Evolutionary conservation across 768 basidiomycete genomes (phyloP).

Genomic region (Naganishia antarctica): DNA sequence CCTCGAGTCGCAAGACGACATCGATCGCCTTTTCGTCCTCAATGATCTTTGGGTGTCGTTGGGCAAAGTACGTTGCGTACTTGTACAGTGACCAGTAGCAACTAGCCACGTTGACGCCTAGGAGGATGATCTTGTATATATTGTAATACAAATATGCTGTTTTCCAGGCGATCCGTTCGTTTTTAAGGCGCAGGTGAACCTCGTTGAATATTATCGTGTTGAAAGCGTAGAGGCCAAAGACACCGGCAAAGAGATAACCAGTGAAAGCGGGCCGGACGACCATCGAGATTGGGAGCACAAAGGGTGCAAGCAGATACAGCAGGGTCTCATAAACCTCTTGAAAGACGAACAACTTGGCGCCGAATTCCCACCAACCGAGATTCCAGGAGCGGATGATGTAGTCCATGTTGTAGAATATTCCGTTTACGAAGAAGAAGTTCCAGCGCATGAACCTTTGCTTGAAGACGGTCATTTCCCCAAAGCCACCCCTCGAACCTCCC

Average conservation of each 20-base stretch:
- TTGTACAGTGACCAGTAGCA: constrained; percentile 19
- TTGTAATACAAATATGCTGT: constrained; percentile 16
- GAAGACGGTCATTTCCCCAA: constrained; percentile 20
- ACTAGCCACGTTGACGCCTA: constrained; percentile 16
- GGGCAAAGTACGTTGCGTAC: constrained; percentile 22
- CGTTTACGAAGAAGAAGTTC: constrained; percentile 22
- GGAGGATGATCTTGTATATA: constrained; percentile 10
- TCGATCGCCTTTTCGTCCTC: constrained; percentile 23
- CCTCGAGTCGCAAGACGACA: constrained; percentile 19
- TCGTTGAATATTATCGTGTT: constrained; percentile 23
- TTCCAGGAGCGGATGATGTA: constrained; percentile 21
- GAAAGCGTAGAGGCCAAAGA: constrained; percentile 19
- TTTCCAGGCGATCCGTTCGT: constrained; percentile 13
- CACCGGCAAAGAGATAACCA: constrained; percentile 10
- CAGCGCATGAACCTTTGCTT: constrained; percentile 22
- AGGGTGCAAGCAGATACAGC: constrained; percentile 20
- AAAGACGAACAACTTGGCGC: constrained; percentile 21
- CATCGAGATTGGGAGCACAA: constrained; percentile 16
- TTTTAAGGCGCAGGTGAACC: constrained; percentile 19
- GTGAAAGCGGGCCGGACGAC: constrained; percentile 12
- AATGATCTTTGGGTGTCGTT: constrained; percentile 22
- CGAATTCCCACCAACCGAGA: constrained; percentile 24
- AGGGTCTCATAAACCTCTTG: constrained; percentile 24
- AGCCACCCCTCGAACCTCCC: constrained; percentile 20
- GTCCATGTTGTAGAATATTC: constrained; percentile 18